Evolutionary conservation across 2,329 filamentous ascomycete genomes (phyloP), one percentile per base, ranked within the genome.

Genomic region (Trichoderma breve): DNA sequence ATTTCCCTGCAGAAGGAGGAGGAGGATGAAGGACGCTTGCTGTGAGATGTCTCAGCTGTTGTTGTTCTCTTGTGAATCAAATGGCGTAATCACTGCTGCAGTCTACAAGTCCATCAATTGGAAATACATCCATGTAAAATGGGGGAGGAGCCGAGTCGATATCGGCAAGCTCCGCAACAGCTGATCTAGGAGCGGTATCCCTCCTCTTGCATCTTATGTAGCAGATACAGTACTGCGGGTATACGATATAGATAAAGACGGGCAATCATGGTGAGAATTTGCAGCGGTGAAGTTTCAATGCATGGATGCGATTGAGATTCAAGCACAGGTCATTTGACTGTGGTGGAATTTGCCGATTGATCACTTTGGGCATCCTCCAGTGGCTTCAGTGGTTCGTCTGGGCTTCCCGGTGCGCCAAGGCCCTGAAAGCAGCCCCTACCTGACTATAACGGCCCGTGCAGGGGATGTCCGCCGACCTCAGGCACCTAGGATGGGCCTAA

Each of bases 41-140:
- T 34, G 8, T 70, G 39, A 70, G 57, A 62, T 62, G 39, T 70
- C 57, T 70, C 57, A 61, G 28, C 26, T 61, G 36, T 28, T 39
- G 47, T 7, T 57, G 30, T n/a, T 30, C 15, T 63, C 15, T 30
- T 15, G 28, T 34, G 57, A 60, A 34, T 60, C 57, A 34, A 34
- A 60, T 60, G 57, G 57, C 57, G 57, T 60, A 60, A 53, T 53
- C n/a, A 6, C 9, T 24, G 47, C n/a, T 21, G n/a, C 3, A 51
- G n/a, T 47, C n/a, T 21, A 14, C 47, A 53, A 14, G 21, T 51
- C 0, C 39, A n/a, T n/a, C 15, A 12, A 21, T 51, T 12, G 21
- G 21, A 24, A 53, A 14, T 53, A 14, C 47, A 39, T 18, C 14
- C 4, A 11, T 51, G 43, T 53, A 53, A 53, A 53, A 12, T 12